These are phyloP conservation scores for Helotiales sp. DNA, from an alignment of 2,329 filamentous ascomycete genomes.

Conservation along the genomic window DNA sequence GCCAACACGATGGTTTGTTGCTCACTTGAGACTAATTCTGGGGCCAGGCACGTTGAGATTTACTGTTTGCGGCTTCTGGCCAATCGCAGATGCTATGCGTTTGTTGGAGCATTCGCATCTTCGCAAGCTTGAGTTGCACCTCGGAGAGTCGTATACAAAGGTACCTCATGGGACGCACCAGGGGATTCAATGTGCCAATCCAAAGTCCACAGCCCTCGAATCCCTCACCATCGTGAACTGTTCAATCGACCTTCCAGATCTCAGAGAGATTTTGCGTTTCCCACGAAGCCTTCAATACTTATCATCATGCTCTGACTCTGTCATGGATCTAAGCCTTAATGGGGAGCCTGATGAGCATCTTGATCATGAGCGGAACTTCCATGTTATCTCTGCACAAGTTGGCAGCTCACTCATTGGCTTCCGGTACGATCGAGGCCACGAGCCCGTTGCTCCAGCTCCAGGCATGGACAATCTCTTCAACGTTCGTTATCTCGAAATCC, in stretches of 20 bases:
- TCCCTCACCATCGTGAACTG: neutral
- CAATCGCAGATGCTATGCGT: neutral
- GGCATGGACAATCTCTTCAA: neutral
- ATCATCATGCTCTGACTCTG: neutral
- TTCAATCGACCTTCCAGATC: neutral
- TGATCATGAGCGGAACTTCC: neutral
- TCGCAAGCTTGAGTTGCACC: neutral
- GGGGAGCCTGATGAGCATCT: neutral
- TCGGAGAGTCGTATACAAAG: neutral
- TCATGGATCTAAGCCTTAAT: no score
- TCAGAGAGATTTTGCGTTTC: neutral
- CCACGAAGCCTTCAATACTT: neutral
- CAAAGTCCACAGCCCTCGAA: neutral
- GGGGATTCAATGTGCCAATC: neutral
- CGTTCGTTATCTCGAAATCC: conserved; percentile 2
- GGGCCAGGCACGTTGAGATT: neutral
- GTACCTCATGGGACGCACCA: neutral
- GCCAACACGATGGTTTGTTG: neutral
- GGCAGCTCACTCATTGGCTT: neutral
- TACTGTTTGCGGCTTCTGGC: neutral
- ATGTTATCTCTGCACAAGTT: neutral
- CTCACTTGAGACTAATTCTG: neutral
- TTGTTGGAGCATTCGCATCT: neutral
- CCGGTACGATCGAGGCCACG: neutral
- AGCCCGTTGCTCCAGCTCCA: neutral